Base-by-base conservation (phyloP, 495 filamentous ascomycete genomes). In the Paragyromitra xinjiangensis region DNA sequence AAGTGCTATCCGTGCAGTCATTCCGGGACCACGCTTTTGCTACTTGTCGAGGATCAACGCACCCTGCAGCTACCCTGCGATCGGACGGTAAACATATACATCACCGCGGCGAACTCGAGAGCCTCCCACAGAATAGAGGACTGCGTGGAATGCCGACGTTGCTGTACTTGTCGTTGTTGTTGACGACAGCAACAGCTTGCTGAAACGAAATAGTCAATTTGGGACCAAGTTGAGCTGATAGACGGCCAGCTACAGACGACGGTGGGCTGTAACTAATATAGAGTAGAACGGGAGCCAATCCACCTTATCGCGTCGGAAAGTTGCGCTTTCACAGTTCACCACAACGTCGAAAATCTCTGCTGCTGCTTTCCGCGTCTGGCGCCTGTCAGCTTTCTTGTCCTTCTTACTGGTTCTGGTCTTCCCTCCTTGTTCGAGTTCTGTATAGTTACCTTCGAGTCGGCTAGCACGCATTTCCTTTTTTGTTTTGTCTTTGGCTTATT, bases 91-190 rank as follows among this genome's bases (percentile, higher is more conserved):
- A 64, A 58, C 14, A 64, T 66, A 71, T 61, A 66, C 66, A 72
- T 39, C 62, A 39, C 16, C 48, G 44, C 50, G 26, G 58, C 69
- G 42, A 58, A 70, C 40, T 63, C 59, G 51, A 77, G 19, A 77
- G 42, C 24, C 29, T 42, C 19, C 51, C 29, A 39, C 51, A 73
- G 50, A 37, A 44, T 77, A 65, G 61, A 77, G 74, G 68, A 39
- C 29, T 77, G 51, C 55, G 74, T 77, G 74, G 74, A 73, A 77
- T 77, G 74, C 74, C 51, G 74, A 66, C 68, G 74, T 45, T 77
- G 74, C 74, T 73, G 48, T 71, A 77, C 70, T 50, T 66, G 74
- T 77, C 74, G 74, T 77, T 77, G 71, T 75, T 75, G 74, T 77
- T 77, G 74, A 73, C 69, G 74, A 59, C 74, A 73, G 74, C 74